A percentile compares a stretch with the other conserved stretches of the same genome.
These are phyloP conservation scores for Quercus ilex DNA, from an alignment of 306 rosid genomes.

Conservation along the genomic window DNA sequence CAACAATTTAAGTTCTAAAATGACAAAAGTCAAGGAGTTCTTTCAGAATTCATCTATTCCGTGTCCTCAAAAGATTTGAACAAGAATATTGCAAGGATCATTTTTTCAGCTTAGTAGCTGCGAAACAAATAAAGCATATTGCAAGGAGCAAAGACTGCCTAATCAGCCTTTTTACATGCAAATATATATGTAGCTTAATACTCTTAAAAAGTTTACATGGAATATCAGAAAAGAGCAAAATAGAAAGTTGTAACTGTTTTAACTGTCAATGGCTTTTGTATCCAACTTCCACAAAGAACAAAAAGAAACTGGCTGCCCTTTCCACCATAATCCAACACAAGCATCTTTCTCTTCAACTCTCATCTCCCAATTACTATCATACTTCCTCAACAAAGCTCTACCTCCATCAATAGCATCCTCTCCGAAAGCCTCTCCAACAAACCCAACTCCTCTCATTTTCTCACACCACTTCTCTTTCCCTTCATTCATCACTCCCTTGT, in stretches of 20 bases:
- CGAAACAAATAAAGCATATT: not conserved
- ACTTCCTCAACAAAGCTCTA: slow-evolving; percentile 78
- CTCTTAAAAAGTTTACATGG: not conserved
- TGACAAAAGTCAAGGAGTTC: too few species aligned
- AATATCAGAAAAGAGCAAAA: not conserved
- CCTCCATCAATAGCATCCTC: slow-evolving; percentile 77
- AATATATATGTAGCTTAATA: not conserved
- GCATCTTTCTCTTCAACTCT: slow-evolving; percentile 58
- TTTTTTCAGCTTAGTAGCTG: not conserved
- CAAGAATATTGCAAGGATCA: not conserved
- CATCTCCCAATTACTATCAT: slow-evolving; percentile 86
- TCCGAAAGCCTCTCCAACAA: slow-evolving; percentile 44
- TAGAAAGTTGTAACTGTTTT: not conserved
- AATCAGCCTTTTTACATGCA: not conserved
- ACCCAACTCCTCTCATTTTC: slow-evolving; percentile 70
- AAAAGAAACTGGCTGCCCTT: slow-evolving; percentile 74
- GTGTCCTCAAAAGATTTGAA: not conserved
- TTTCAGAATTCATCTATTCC: too few species aligned
- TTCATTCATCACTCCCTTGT: slow-evolving; percentile 68
- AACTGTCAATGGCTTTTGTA: slow-evolving; percentile 9
- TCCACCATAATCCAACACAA: slow-evolving; percentile 76
- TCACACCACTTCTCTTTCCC: slow-evolving; percentile 79
- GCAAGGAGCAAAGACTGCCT: not conserved
- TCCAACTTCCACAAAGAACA: slow-evolving; percentile 71
- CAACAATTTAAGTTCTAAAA: too few species aligned